Percentiles rank a stretch among this genome's conserved stretches.
These are phyloP conservation scores for Coemansia sp. DNA, from an alignment of 192 early-diverging fungal species.

Conservation along the genomic window DNA sequence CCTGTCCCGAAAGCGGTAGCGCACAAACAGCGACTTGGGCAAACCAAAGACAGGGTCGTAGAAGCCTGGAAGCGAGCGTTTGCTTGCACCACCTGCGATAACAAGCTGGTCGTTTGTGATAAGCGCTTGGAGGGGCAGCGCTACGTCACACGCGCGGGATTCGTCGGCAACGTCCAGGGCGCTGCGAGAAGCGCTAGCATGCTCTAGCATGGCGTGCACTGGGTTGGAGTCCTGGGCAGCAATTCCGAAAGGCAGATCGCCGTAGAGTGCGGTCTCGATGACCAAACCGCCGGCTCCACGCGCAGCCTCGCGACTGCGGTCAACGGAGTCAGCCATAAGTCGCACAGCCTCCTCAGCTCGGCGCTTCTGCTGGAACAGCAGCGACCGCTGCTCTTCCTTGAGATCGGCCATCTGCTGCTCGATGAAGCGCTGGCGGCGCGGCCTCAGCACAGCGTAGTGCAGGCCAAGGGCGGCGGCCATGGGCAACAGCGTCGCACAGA, in stretches of 20 bases:
- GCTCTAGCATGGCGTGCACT: slow-evolving; percentile 18
- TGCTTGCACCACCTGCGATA: slow-evolving; percentile 82
- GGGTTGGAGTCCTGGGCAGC: slow-evolving; percentile 43
- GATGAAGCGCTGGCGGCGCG: slow-evolving; percentile 55
- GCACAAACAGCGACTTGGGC: slow-evolving; percentile 77
- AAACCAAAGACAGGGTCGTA: slow-evolving; percentile 94
- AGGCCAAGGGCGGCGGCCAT: slow-evolving; percentile 53
- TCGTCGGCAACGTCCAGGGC: slow-evolving; percentile 30
- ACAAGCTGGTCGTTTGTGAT: slow-evolving; percentile 84
- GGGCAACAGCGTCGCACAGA: slow-evolving; percentile 59
- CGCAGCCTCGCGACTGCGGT: slow-evolving; percentile 68
- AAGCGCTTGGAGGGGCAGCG: slow-evolving; percentile 78
- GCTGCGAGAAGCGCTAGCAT: slow-evolving; percentile 5
- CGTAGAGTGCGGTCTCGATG: slow-evolving; percentile 85
- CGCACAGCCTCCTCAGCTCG: slow-evolving; percentile 78
- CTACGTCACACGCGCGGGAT: slow-evolving; percentile 70
- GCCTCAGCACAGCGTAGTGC: slow-evolving; percentile 62
- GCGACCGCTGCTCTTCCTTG: slow-evolving; percentile 62
- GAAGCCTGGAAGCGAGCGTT: slow-evolving; percentile 90
- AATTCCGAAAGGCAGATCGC: slow-evolving; percentile 63
- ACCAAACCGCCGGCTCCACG: slow-evolving; percentile 67
- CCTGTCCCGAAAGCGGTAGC: slow-evolving; percentile 78
- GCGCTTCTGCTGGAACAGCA: slow-evolving; percentile 63
- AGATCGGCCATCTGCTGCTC: slow-evolving; percentile 56
- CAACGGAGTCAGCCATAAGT: slow-evolving; percentile 67